Evolutionary conservation across 106 monocot genomes (phyloP), one percentile per base, ranked within the genome.

Genomic region (Platanthera guangdongensis): DNA sequence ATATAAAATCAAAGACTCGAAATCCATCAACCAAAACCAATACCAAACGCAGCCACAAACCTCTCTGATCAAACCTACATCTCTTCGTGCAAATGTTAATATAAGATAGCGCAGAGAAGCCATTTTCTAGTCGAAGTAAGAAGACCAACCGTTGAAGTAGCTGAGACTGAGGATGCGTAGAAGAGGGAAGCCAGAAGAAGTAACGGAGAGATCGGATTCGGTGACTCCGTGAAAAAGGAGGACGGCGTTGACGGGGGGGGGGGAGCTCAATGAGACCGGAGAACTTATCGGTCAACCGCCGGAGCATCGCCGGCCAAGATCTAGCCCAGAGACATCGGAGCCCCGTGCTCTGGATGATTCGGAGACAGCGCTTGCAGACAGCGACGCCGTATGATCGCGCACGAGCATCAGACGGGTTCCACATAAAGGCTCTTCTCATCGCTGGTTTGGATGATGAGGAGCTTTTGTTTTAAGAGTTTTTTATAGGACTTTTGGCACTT

Each of bases 141-240:
- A 65, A 30, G 32, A 65, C 65, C 46, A n/a, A 97, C 96, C 91
- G 93, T 91, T 97, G 73, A 93, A 97, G 74, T 91, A 85, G 65
- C 82, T 79, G 12, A 97, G 75, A 22, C 78, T 57, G 45, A 97
- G 87, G 9, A 78, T 57, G 4, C 81, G 77, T 46, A 97, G 78
- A 6, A 62, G 25, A 60, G 68, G 74, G 74, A 97, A 89, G 0
- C 87, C 83, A 2, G 77, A 18, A n/a, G 86, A 89, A 69, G 94
- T 76, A 51, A 89, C 90, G 10, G 78, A 55, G 51, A 97, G 87
- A 80, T 97, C 96, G 4, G 89, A 81, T 67, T 97, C 89, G 47
- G 89, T 82, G 71, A 97, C 87, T 47, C 96, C 96, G 6, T 93
- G 96, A 52, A 84, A 91, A 93, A 97, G n/a, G 96, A 89, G 14